phyloP scores from a whole-genome alignment of 495 filamentous ascomycete genomes.

The Penicillium manginii region DNA sequence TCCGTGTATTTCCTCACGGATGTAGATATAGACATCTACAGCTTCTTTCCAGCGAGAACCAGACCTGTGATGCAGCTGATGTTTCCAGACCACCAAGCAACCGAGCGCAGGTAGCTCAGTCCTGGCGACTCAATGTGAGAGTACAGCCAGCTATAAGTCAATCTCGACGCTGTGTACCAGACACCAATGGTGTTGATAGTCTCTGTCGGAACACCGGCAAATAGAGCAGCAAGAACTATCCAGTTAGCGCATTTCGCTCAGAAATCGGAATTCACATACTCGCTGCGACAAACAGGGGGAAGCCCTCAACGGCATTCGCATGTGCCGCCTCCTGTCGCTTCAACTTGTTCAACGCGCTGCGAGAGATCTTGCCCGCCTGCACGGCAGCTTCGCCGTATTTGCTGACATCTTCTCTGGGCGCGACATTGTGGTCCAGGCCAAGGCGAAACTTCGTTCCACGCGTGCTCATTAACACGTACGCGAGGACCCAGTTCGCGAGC shows the following conservation, averaged over 20 bases:
- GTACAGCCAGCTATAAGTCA: conserved; percentile 46
- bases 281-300: conserved; percentile 46
- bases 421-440: conserved; percentile 53
- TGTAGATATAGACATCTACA: conserved; percentile 16
- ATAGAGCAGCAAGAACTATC: conserved; percentile 33
- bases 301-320: conserved; percentile 54
- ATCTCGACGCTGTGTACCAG: conserved; percentile 47
- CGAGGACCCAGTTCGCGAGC: conserved; percentile 50
- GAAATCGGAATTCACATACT: conserved; percentile 27
- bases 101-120: conserved; percentile 44
- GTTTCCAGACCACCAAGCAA: conserved; percentile 54
- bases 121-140: conserved; percentile 37
- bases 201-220: conserved; percentile 36
- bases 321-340: conserved; percentile 52
- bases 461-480: conserved; percentile 48
- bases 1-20: not conserved
- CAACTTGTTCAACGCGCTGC: conserved; percentile 45
- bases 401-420: conserved; percentile 48
- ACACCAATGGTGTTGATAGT: conserved; percentile 47
- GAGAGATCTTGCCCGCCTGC: conserved; percentile 51
- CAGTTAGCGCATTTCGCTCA: conserved; percentile 12
- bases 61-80: conserved; percentile 40
- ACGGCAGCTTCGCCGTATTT: conserved; percentile 53
- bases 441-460: conserved; percentile 45
- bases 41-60: conserved; percentile 32